Evolutionary conservation across 129 eudicot genomes (phyloP).

Genomic region (Flaveria robusta): DNA sequence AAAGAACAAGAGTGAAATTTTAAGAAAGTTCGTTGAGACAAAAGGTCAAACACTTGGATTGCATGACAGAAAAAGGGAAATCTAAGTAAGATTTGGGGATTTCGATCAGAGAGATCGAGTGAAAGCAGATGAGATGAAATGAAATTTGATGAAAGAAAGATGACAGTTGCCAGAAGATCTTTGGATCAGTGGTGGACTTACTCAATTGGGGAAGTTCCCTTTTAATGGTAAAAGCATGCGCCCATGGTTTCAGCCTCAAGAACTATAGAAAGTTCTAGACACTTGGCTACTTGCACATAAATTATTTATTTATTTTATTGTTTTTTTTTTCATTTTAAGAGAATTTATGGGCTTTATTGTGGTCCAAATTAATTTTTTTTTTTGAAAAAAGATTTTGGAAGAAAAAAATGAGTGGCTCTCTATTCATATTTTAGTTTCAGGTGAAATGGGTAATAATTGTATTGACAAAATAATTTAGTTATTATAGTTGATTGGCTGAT

Average conservation of each 20-base stretch:
- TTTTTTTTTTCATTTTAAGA: not conserved
- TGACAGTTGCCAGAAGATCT: conserved; percentile 37
- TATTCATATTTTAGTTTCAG: conserved; percentile 15
- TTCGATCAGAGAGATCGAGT: conserved; percentile 26
- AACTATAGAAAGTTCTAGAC: conserved; percentile 38
- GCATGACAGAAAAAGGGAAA: conserved; percentile 22
- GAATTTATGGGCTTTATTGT: conserved; percentile 21
- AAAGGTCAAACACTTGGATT: conserved; percentile 28
- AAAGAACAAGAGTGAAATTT: not conserved
- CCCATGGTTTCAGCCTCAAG: conserved; percentile 35
- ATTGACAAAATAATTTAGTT: not conserved
- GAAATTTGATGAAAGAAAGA: conserved; percentile 25
- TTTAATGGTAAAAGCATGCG: conserved; percentile 34
- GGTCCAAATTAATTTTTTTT: conserved; percentile 37
- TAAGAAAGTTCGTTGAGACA: conserved; percentile 23
- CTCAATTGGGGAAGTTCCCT: conserved; percentile 52
- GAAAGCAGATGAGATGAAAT: conserved; percentile 28
- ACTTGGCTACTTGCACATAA: conserved; percentile 18
- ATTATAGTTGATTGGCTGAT: not conserved
- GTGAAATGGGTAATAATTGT: conserved; percentile 4
- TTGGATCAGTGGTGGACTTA: conserved; percentile 36
- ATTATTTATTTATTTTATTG: not conserved
- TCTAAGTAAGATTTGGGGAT: conserved; percentile 11
- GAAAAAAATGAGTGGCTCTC: not conserved
- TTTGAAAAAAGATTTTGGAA: not conserved